A percentile compares a stretch with the other conserved stretches of the same genome.
Evolutionary conservation across 257 asterid species (phyloP).

Genomic region (Primulina huaijiensis): DNA sequence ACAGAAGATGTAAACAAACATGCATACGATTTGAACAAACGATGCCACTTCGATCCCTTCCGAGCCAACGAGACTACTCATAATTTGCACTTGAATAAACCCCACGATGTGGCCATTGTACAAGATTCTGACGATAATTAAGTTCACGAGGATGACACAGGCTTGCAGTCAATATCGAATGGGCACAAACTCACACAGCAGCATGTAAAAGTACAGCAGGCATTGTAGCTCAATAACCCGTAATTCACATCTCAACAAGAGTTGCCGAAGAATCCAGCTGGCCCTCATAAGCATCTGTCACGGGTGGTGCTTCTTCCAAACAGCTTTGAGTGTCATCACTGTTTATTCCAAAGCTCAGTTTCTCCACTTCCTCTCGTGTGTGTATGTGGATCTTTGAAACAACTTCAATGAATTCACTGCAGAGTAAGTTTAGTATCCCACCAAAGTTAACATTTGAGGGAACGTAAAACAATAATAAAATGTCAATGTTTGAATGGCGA

Average conservation of each 20-base stretch:
- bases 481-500: neutral
- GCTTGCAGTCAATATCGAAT: neutral
- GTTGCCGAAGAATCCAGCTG: conserved; percentile 61
- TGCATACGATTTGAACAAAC: neutral
- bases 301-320: conserved; percentile 74
- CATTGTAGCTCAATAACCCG: neutral
- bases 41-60: no score
- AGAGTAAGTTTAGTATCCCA: conserved; percentile 11
- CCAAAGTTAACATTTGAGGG: conserved; percentile 7
- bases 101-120: neutral
- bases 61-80: no score
- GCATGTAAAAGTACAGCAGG: conserved; percentile 4
- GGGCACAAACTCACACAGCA: conserved; percentile 21
- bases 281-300: conserved; percentile 62
- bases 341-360: conserved; percentile 66
- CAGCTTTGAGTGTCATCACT: conserved; percentile 92
- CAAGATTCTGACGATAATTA: no score
- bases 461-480: neutral
- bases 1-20: neutral
- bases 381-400: conserved; percentile 79
- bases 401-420: conserved; percentile 85
- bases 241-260: conserved; percentile 39
- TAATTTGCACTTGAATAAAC: neutral
- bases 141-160: no score
- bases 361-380: conserved; percentile 91